A percentile compares a stretch with the other conserved stretches of the same genome.
Conservation (phyloP, 164 flowering plant species). For the Kingdonia uniflora region DNA sequence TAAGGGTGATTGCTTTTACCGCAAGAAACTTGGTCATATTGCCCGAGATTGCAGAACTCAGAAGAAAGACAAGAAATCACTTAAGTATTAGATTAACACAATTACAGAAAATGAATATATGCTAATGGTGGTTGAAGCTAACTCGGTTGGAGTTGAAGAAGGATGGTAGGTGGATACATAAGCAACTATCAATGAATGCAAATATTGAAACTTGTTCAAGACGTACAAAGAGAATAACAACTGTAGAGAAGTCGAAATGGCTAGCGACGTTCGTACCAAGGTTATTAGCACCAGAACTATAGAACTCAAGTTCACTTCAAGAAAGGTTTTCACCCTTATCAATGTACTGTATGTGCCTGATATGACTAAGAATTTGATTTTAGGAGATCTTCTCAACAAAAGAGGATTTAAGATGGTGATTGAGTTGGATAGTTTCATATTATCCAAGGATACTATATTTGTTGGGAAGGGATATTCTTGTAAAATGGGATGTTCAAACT, state of each 20-base stretch:
- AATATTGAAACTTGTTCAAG: background rate
- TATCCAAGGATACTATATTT: background rate
- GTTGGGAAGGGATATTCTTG: conserved; percentile 7
- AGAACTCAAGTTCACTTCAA: background rate
- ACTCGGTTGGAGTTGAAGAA: too few species aligned
- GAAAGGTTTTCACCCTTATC: too few species aligned
- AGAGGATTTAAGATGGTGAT: background rate
- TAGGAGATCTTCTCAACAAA: background rate
- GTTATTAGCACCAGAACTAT: background rate
- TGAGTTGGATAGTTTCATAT: background rate
- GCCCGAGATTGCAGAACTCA: background rate
- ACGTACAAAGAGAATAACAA: background rate
- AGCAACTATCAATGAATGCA: conserved; percentile 1
- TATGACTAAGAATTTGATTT: too few species aligned
- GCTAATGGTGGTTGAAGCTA: background rate
- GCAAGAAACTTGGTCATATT: background rate
- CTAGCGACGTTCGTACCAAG: background rate
- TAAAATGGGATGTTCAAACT: background rate
- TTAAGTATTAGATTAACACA: background rate
- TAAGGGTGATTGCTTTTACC: background rate
- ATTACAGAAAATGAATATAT: background rate
- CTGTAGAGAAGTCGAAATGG: background rate
- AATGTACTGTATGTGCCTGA: too few species aligned
- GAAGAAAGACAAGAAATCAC: background rate
- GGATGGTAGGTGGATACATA: conserved; percentile 1